These are phyloP conservation scores for Dictyostelium firmibasis DNA, from an alignment of 78 protist species.

Conservation along the genomic window DNA sequence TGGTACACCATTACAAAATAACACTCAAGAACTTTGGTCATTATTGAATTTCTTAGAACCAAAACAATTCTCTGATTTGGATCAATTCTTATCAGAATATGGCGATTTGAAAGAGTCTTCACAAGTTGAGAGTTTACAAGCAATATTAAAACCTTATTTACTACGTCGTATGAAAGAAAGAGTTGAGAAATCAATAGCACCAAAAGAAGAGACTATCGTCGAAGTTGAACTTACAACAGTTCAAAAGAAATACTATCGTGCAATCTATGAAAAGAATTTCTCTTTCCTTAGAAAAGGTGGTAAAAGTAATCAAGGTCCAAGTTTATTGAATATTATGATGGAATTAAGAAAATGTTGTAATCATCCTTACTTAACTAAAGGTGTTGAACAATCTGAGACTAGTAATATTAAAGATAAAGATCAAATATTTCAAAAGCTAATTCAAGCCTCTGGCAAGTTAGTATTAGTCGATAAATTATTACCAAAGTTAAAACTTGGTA, in stretches of 20 bases:
- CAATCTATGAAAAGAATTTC: slow-evolving; percentile 91
- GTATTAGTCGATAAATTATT: slow-evolving; percentile 94
- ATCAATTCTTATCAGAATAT: slow-evolving; percentile 75
- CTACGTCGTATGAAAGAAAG: slow-evolving; percentile 94
- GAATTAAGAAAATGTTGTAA: slow-evolving; percentile 97
- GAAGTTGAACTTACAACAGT: slow-evolving; percentile 90
- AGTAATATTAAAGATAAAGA: neutral
- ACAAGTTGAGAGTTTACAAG: slow-evolving; percentile 80
- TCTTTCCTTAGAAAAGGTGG: slow-evolving; percentile 78
- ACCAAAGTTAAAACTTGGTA: slow-evolving; percentile 83
- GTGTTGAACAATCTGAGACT: slow-evolving; percentile 58
- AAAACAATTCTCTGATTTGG: slow-evolving; percentile 28
- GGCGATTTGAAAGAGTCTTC: slow-evolving; percentile 85
- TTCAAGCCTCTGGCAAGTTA: slow-evolving; percentile 94
- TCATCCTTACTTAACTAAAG: slow-evolving; percentile 95
- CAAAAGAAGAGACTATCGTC: slow-evolving; percentile 92
- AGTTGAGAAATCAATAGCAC: slow-evolving; percentile 91
- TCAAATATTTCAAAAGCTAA: neutral
- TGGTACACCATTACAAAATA: slow-evolving; percentile 97
- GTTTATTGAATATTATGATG: slow-evolving; percentile 93
- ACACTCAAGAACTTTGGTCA: slow-evolving; percentile 91
- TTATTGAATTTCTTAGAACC: slow-evolving; percentile 91
- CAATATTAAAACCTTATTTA: slow-evolving; percentile 53
- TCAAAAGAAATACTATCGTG: slow-evolving; percentile 96
- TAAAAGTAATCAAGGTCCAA: slow-evolving; percentile 67